Conservation (phyloP, 495 filamentous ascomycete species). For the Bacidia rubella region DNA sequence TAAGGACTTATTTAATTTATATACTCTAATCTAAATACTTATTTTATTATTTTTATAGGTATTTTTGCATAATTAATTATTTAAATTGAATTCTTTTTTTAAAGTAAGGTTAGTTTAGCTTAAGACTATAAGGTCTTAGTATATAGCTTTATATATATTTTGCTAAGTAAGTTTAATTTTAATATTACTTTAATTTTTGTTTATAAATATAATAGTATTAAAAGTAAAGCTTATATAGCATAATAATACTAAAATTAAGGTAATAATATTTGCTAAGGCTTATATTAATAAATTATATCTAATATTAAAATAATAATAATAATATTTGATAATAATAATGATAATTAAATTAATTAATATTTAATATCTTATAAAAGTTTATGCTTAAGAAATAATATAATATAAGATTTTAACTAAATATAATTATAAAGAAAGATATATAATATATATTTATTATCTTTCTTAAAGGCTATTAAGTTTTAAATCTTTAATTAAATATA, state of each 20-base stretch:
- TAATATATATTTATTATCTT: too few species aligned
- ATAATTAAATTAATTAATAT: constrained; percentile 2
- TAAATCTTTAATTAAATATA: background rate
- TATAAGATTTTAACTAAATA: too few species aligned
- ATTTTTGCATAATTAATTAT: too few species aligned
- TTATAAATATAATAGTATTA: background rate
- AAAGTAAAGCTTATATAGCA: background rate
- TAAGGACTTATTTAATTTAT: too few species aligned
- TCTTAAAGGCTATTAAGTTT: background rate
- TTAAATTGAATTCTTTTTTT: too few species aligned
- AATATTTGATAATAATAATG: background rate
- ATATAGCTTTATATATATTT: background rate
- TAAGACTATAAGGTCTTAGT: too few species aligned
- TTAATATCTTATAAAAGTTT: background rate
- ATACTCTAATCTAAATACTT: too few species aligned
- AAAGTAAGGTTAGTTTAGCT: too few species aligned
- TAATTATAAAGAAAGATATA: too few species aligned
- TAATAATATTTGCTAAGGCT: background rate
- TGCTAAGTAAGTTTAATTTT: background rate
- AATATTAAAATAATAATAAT: background rate
- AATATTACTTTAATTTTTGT: background rate
- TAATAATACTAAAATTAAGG: background rate
- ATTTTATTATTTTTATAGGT: too few species aligned
- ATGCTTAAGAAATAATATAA: too few species aligned
- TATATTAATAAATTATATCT: background rate